phyloP scores from a whole-genome alignment of 345 rosid genomes.

The Melastoma malabathricum region DNA sequence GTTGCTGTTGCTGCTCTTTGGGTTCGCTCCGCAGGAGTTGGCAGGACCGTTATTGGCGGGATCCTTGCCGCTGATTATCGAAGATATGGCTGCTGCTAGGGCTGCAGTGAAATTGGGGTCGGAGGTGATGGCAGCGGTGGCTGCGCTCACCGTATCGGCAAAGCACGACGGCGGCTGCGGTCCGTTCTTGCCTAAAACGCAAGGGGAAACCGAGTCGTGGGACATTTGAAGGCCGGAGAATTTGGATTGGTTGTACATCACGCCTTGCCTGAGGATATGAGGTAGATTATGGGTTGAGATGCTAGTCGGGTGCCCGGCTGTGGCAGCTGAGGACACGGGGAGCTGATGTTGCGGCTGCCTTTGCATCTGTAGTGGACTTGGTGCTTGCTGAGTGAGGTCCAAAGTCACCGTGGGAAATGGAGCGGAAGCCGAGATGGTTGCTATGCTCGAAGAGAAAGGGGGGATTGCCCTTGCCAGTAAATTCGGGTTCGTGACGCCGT shows the following conservation, averaged over 20 bases:
- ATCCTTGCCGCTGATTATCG: constrained; percentile 18
- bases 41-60: constrained; percentile 3
- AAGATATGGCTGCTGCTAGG: constrained; percentile 34
- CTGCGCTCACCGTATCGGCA: constrained; percentile 15
- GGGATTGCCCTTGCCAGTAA: constrained; percentile 18
- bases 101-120: constrained; percentile 49
- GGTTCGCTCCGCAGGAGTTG: too few species aligned
- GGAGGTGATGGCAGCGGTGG: constrained; percentile 32
- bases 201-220: too few species aligned
- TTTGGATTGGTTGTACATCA: constrained; percentile 11
- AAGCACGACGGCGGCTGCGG: constrained; percentile 10
- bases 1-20: not conserved
- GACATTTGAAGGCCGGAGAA: constrained; percentile 2
- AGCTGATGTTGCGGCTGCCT: too few species aligned
- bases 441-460: constrained; percentile 23
- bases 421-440: constrained; percentile 36
- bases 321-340: too few species aligned
- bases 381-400: constrained; percentile 28
- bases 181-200: constrained; percentile 8
- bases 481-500: constrained; percentile 16
- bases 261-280: constrained; percentile 3
- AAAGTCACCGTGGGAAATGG: constrained; percentile 43
- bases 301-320: too few species aligned
- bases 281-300: too few species aligned
- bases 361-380: not conserved